These are phyloP conservation scores for Colletotrichum sp. DNA, from an alignment of 2,329 filamentous ascomycete species.

Conservation along the genomic window DNA sequence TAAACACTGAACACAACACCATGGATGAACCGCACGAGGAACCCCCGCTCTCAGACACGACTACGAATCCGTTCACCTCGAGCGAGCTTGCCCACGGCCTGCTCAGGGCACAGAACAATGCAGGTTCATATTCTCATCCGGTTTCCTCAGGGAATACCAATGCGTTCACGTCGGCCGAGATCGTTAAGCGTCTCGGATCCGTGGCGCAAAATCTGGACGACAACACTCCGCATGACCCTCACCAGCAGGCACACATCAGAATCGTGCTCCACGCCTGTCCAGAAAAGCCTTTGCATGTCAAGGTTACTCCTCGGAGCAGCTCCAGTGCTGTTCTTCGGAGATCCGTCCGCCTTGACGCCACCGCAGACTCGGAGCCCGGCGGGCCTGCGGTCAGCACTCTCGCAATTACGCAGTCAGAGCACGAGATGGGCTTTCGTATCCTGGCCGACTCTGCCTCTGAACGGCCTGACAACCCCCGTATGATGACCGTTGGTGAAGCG, in stretches of 20 bases:
- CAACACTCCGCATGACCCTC: background rate
- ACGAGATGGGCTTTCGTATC: background rate
- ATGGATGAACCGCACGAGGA: background rate
- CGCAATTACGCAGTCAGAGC: background rate
- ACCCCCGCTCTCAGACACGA: background rate
- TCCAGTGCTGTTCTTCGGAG: background rate
- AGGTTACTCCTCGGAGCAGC: background rate
- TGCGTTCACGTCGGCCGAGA: background rate
- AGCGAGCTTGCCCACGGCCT: background rate
- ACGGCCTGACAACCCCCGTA: background rate
- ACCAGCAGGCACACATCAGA: background rate
- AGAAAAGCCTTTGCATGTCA: background rate
- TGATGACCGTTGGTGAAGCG: background rate
- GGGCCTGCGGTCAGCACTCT: background rate
- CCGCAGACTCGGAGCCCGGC: background rate
- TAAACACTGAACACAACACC: background rate
- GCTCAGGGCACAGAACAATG: background rate
- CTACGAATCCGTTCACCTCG: background rate
- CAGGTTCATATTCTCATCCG: background rate
- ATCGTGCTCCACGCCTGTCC: background rate
- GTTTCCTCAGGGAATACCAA: background rate
- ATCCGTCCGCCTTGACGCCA: background rate
- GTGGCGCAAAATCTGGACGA: background rate
- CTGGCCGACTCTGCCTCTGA: background rate
- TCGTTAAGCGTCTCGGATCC: background rate